phyloP scores from a whole-genome alignment of 768 basidiomycete genomes.

The Tricholoma sp. region DNA sequence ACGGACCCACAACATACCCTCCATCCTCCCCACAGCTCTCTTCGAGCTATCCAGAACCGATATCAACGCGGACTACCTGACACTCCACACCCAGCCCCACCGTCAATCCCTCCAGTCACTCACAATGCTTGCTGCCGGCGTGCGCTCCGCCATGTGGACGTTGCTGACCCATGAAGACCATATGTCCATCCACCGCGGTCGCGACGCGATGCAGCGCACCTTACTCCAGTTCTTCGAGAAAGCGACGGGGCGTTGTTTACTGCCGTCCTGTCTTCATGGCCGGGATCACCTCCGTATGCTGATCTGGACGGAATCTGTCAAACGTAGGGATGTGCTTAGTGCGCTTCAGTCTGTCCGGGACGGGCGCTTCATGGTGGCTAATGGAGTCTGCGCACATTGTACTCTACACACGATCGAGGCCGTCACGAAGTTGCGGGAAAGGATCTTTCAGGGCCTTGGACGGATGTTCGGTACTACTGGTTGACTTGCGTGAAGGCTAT shows the following conservation, averaged over 20 bases:
- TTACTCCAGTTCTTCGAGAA: background rate
- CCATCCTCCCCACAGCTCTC: constrained; percentile 4
- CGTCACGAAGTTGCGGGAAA: background rate
- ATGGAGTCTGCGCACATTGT: background rate
- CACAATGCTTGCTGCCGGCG: background rate
- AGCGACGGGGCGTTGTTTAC: background rate
- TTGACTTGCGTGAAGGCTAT: background rate
- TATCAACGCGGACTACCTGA: background rate
- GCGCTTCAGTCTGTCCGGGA: background rate
- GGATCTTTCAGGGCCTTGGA: background rate
- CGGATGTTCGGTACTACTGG: background rate
- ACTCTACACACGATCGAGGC: background rate
- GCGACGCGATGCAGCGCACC: background rate
- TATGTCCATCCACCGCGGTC: constrained; percentile 5
- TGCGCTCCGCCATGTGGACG: constrained; percentile 5
- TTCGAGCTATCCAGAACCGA: constrained; percentile 4
- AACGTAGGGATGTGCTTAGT: background rate
- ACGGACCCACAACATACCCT: background rate
- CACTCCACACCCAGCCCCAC: constrained; percentile 1
- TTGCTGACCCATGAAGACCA: constrained; percentile 2
- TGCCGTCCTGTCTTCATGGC: background rate
- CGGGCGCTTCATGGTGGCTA: background rate
- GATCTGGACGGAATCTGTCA: background rate
- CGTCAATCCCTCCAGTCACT: constrained; percentile 1
- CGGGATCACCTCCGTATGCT: background rate